Conservation (phyloP, 2,329 filamentous ascomycete species). For the Graphiopsis chlorocephala region DNA sequence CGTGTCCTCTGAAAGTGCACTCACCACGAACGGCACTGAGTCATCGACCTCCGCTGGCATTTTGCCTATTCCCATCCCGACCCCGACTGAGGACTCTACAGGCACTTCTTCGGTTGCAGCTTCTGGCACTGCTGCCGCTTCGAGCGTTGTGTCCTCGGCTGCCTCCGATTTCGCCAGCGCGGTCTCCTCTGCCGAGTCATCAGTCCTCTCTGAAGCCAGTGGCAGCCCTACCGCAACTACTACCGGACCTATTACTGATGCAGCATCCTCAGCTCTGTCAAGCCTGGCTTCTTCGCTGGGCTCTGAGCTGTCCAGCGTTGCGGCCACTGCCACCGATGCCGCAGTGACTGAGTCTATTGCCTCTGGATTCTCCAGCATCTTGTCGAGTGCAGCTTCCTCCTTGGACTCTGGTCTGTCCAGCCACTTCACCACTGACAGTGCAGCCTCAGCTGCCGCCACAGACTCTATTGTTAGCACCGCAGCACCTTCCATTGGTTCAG, state of each 20-base stretch:
- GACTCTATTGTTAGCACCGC: conserved; percentile 9
- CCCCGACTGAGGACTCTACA: neutral
- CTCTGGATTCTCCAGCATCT: conserved; percentile 30
- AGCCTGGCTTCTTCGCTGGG: conserved; percentile 30
- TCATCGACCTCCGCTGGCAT: conserved; percentile 4
- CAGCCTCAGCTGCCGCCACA: conserved; percentile 19
- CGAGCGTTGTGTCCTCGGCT: conserved; percentile 26
- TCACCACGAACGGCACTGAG: conserved; percentile 6
- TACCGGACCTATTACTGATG: conserved; percentile 20
- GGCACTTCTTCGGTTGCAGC: neutral
- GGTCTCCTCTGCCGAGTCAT: conserved; percentile 18
- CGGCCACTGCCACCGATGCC: conserved; percentile 30
- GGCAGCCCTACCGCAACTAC: conserved; percentile 15
- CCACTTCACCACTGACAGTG: conserved; percentile 1
- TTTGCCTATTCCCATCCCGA: conserved; percentile 5
- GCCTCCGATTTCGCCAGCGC: conserved; percentile 23
- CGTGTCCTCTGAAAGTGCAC: neutral
- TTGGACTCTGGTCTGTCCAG: conserved; percentile 23
- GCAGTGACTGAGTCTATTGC: conserved; percentile 27
- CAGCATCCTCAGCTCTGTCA: conserved; percentile 27
- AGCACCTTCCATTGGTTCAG: neutral
- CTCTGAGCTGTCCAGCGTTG: conserved; percentile 29
- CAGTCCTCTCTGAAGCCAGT: conserved; percentile 21
- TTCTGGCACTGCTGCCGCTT: conserved; percentile 11
- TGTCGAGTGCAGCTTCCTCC: conserved; percentile 31